Conservation (phyloP, 805 yeast genomes). For the Candida germanica region DNA sequence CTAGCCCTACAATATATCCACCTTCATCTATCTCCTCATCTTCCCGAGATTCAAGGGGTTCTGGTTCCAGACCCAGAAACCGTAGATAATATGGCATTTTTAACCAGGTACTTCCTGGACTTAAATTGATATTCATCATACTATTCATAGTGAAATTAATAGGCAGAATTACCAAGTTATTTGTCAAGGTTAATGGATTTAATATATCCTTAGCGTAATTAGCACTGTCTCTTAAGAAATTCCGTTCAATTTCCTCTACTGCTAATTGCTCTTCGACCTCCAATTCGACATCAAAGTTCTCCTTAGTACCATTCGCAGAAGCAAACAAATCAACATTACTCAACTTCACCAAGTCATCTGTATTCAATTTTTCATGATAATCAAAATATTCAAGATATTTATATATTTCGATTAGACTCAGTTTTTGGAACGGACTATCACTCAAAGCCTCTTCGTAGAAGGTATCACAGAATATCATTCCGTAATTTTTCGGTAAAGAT, state of each 20-base stretch:
- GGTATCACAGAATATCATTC: constrained; percentile 20
- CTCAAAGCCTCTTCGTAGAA: constrained; percentile 4
- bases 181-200: constrained; percentile 34
- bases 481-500: constrained; percentile 28
- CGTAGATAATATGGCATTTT: constrained; percentile 17
- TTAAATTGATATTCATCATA: constrained; percentile 20
- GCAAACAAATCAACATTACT: constrained; percentile 16
- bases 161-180: constrained; percentile 37
- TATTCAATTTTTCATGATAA: constrained; percentile 23
- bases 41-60: not conserved
- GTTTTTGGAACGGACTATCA: constrained; percentile 7
- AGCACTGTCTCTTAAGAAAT: constrained; percentile 9
- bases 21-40: constrained; percentile 14
- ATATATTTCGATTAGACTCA: constrained; percentile 21
- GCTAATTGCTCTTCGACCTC: constrained; percentile 3
- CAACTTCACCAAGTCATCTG: constrained; percentile 15
- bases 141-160: constrained; percentile 33
- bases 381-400: constrained; percentile 32
- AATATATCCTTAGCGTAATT: constrained; percentile 25
- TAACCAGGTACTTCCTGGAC: constrained; percentile 16
- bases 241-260: constrained; percentile 6
- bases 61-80: constrained; percentile 3
- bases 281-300: constrained; percentile 10
- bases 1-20: constrained; percentile 24
- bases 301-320: constrained; percentile 12